Conservation (phyloP, 371 early-diverging fungal genomes). For the Mucor racemosus region DNA sequence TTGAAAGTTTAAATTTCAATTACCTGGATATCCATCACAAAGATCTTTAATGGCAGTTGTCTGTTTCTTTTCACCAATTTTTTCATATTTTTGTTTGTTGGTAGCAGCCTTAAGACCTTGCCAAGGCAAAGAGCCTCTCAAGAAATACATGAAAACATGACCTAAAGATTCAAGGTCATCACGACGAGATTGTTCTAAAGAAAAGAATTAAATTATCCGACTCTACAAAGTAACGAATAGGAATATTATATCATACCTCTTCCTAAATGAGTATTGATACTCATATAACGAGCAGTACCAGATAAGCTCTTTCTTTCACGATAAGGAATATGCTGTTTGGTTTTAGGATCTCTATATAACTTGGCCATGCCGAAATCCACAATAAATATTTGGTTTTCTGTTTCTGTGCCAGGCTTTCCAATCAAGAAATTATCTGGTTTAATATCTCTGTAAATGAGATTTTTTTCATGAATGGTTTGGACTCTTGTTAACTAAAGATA, state of each 20-base stretch:
- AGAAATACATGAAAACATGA: constrained; percentile 98
- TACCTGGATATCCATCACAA: constrained; percentile 82
- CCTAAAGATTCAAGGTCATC: constrained; percentile 98
- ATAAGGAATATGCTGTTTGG: constrained; percentile 93
- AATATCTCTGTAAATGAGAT: constrained; percentile 97
- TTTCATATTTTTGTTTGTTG: constrained; percentile 97
- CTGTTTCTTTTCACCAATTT: constrained; percentile 97
- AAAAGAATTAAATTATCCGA: constrained; percentile 6
- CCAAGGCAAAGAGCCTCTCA: constrained; percentile 97
- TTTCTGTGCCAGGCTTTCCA: constrained; percentile 74
- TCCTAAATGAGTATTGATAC: constrained; percentile 95
- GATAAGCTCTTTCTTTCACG: constrained; percentile 90
- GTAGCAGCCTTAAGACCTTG: constrained; percentile 96
- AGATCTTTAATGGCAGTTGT: constrained; percentile 84
- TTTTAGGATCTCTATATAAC: constrained; percentile 90
- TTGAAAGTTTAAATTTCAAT: neutral
- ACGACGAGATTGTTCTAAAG: constrained; percentile 90
- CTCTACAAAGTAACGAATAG: constrained; percentile 1
- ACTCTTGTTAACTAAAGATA: constrained; percentile 75
- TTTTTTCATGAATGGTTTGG: constrained; percentile 92
- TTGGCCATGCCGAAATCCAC: constrained; percentile 99
- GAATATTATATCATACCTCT: constrained; percentile 53
- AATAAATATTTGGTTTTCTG: constrained; percentile 72
- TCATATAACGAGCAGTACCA: constrained; percentile 98
- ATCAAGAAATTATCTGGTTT: constrained; percentile 99